A percentile compares a stretch with the other conserved stretches of the same genome.
These are phyloP conservation scores for Stenocarpella maydis DNA, from an alignment of 2,329 filamentous ascomycete species.

Conservation along the genomic window DNA sequence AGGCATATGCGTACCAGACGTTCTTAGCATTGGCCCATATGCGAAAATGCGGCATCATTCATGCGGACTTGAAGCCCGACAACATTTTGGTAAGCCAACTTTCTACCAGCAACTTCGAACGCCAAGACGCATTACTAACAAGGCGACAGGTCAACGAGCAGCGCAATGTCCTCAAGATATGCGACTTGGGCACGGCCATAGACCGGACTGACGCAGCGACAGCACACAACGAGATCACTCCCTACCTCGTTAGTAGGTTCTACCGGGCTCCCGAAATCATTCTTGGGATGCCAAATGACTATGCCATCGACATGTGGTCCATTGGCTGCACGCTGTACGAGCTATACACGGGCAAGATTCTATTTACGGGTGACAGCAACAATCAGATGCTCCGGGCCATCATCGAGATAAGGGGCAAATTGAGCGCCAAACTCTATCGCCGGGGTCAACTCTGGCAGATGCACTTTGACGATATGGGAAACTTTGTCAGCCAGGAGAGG, in stretches of 20 bases:
- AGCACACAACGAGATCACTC: slow-evolving; percentile 84
- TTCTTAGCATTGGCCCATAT: slow-evolving; percentile 89
- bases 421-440: slow-evolving; percentile 88
- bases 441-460: slow-evolving; percentile 77
- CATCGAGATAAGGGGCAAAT: slow-evolving; percentile 94
- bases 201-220: slow-evolving; percentile 80
- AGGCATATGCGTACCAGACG: slow-evolving; percentile 92
- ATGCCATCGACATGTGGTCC: slow-evolving; percentile 96
- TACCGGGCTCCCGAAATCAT: slow-evolving; percentile 98
- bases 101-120: neutral
- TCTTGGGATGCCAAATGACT: slow-evolving; percentile 94
- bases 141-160: slow-evolving; percentile 73
- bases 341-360: slow-evolving; percentile 95
- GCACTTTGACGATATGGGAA: slow-evolving; percentile 86
- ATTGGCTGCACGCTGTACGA: slow-evolving; percentile 98
- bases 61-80: slow-evolving; percentile 97
- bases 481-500: slow-evolving; percentile 84
- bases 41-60: slow-evolving; percentile 90
- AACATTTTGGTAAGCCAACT: slow-evolving; percentile 79
- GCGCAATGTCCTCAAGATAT: slow-evolving; percentile 88
- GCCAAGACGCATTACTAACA: slow-evolving; percentile 40
- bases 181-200: slow-evolving; percentile 95
- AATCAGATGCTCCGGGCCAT: slow-evolving; percentile 98
- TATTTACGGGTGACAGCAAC: slow-evolving; percentile 94
- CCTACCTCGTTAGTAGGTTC: slow-evolving; percentile 95